These are phyloP conservation scores for Cutaneotrichosporon sp. DNA, from an alignment of 1,284 basidiomycete species.

Conservation along the genomic window DNA sequence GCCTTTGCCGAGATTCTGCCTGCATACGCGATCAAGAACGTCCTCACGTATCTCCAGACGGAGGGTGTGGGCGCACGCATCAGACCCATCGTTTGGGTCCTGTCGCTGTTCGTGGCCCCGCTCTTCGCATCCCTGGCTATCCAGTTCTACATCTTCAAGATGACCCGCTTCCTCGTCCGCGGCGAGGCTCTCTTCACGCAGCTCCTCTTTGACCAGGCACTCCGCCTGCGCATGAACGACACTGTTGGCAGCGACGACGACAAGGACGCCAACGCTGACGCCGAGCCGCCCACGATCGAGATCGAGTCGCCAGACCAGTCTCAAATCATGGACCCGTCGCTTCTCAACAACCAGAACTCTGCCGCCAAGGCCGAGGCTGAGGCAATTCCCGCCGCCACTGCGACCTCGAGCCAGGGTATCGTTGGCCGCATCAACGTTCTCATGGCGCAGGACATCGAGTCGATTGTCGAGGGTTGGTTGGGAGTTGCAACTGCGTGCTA, in stretches of 20 bases:
- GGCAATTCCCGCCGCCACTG: neutral
- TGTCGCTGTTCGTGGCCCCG: constrained; percentile 58
- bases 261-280: neutral
- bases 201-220: constrained; percentile 63
- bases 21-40: constrained; percentile 52
- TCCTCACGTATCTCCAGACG: constrained; percentile 53
- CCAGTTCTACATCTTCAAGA: constrained; percentile 47
- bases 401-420: constrained; percentile 42
- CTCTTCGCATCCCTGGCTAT: constrained; percentile 39
- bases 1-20: constrained; percentile 47
- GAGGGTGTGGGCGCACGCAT: constrained; percentile 48
- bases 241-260: constrained; percentile 27
- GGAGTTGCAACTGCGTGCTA: no score
- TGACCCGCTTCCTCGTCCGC: constrained; percentile 51
- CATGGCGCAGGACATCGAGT: constrained; percentile 46
- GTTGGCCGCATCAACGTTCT: constrained; percentile 60
- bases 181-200: constrained; percentile 62
- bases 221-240: constrained; percentile 58
- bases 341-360: neutral
- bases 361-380: neutral
- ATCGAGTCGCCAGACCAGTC: constrained; percentile 14
- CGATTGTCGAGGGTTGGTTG: constrained; percentile 46
- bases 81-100: constrained; percentile 60
- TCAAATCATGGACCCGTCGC: neutral
- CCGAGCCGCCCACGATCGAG: constrained; percentile 12